Conservation (phyloP, 2,329 filamentous ascomycete species). For the Tolypocladium amazonense region DNA sequence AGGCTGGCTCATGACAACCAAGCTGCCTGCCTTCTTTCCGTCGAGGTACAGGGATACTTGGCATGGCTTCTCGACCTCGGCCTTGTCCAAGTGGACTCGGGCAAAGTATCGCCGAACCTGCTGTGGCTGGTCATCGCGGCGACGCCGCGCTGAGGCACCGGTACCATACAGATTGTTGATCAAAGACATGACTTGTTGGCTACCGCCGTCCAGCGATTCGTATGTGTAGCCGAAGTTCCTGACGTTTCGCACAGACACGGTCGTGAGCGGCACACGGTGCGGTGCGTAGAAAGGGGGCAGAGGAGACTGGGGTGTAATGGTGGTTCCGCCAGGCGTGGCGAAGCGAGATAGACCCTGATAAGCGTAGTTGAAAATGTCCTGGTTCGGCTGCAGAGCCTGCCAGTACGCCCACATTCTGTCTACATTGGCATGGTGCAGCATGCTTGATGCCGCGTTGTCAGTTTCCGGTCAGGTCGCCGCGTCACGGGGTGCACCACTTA, state of each 20-base stretch:
- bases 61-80: not conserved
- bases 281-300: slow-evolving; percentile 39
- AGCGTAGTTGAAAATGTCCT: slow-evolving; percentile 21
- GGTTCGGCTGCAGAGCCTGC: slow-evolving; percentile 29
- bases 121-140: not conserved
- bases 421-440: slow-evolving; percentile 47
- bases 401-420: slow-evolving; percentile 52
- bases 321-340: slow-evolving; percentile 26
- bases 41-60: not conserved
- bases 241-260: slow-evolving; percentile 30
- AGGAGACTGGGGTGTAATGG: slow-evolving; percentile 30
- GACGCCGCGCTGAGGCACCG: not conserved
- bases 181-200: slow-evolving; percentile 8
- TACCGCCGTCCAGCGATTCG: slow-evolving; percentile 22
- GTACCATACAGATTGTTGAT: slow-evolving; percentile 21
- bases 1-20: not conserved
- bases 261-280: slow-evolving; percentile 13
- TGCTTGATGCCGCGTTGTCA: slow-evolving; percentile 12
- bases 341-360: slow-evolving; percentile 26
- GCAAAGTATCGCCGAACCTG: not conserved
- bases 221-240: slow-evolving; percentile 28
- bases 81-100: not conserved
- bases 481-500: slow-evolving; percentile 10
- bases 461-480: not conserved
- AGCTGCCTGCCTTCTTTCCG: not conserved